Evolutionary conservation across 129 eudicot genomes (phyloP), one percentile per base, ranked within the genome.

Genomic region (Calendula officinalis): DNA sequence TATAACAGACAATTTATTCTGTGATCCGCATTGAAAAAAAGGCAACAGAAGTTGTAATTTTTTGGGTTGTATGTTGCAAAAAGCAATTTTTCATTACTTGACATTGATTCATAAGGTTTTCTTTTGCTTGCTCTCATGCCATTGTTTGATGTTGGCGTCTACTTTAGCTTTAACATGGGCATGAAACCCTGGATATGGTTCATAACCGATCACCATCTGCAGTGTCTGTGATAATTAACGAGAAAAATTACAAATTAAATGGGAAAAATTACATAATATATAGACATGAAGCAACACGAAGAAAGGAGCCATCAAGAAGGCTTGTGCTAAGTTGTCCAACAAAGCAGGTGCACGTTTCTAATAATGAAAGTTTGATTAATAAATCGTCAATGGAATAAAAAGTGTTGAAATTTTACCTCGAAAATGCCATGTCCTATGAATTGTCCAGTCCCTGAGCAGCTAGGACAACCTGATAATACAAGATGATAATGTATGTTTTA

Each of bases 311-410:
- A 86, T 84, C 42, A 94, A 72, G 70, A 94, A 83, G 53, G 97
- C 97, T 75, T 82, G 97, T 5, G 77, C 58, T 17, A 94, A 78
- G 79, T 94, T 89, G 73, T 94, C 97, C 69, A 94, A 62, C 66
- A 94, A 80, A 41, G 97, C 97, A 41, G 99, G 99, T 41, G 95
- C 94, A 17, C 97, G 99, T 78, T 94, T 94, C 99, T 94, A 61
- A 55, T 33, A 45, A 75, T 6, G 3, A 57, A 58, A 45, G 4
- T 15, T 60, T 53, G 13, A 16, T 12, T 68, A 44, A 4, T 3
- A 61, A 22, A 32, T 27, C 2, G 13, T 52, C 30, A 49, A 35
- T 4, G 33, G 16, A 47, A 53, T 5, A 36, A 3, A 5, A 38
- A 39, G 38, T 30, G 16, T 11, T 15, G 11, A 44, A 13, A 56